Conservation (phyloP, 1,284 basidiomycete species). For the Microbotryum silenes-acaulis region DNA sequence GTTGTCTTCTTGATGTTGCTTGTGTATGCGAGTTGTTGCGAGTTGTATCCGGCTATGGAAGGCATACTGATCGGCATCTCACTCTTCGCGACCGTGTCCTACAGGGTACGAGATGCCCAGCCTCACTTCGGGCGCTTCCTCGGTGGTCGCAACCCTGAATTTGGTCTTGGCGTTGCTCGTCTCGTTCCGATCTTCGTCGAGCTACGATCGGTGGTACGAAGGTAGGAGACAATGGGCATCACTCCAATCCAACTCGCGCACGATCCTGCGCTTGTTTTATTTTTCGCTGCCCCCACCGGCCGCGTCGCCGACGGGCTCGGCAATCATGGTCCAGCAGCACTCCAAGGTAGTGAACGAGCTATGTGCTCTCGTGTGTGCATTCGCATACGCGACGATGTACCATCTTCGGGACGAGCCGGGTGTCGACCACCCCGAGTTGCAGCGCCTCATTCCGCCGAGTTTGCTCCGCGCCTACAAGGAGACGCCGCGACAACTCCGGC, state of each 20-base stretch:
- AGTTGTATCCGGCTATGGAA: too few species aligned
- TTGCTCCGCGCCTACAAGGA: constrained; percentile 14
- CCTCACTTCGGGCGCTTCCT: background rate
- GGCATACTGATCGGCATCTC: too few species aligned
- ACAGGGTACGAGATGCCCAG: too few species aligned
- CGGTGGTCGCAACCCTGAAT: background rate
- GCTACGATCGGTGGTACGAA: constrained; percentile 4
- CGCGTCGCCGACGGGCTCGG: background rate
- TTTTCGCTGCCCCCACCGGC: constrained; percentile 2
- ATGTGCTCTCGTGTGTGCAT: constrained; percentile 19
- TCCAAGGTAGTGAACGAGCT: constrained; percentile 15
- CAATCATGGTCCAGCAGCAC: constrained; percentile 1
- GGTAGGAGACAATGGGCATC: background rate
- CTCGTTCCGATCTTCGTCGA: background rate
- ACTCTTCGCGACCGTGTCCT: too few species aligned
- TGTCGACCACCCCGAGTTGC: constrained; percentile 16
- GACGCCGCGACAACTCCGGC: background rate
- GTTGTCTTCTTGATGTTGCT: too few species aligned
- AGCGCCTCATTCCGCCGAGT: constrained; percentile 13
- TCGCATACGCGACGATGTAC: constrained; percentile 27
- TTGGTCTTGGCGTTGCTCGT: too few species aligned
- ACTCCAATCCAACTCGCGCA: background rate
- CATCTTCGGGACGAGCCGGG: constrained; percentile 26
- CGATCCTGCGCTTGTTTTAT: background rate
- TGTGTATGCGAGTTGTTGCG: too few species aligned